These are phyloP conservation scores for Kwoniella shivajii DNA, from an alignment of 1,284 basidiomycete genomes.

Conservation along the genomic window DNA sequence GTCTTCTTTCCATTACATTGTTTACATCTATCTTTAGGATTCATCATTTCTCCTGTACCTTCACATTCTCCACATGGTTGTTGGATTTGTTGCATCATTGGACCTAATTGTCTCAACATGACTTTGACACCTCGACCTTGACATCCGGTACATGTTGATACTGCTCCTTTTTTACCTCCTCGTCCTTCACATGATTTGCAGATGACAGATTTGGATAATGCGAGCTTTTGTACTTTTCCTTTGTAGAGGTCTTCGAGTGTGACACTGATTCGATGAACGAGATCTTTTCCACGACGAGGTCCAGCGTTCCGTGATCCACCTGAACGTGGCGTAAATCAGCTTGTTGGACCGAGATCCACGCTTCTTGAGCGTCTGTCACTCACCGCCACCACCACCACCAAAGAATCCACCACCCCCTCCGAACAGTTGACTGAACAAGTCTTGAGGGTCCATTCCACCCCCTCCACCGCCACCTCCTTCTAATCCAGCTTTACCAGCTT, in stretches of 20 bases:
- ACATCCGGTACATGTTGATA: constrained; percentile 77
- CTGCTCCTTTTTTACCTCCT: constrained; percentile 96
- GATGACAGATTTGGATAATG: constrained; percentile 92
- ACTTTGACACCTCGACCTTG: constrained; percentile 89
- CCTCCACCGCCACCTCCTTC: constrained; percentile 77
- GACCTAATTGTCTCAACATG: constrained; percentile 87
- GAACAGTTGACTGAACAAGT: constrained; percentile 97
- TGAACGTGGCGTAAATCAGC: not conserved
- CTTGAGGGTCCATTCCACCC: constrained; percentile 95
- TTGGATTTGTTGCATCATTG: constrained; percentile 99
- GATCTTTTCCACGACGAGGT: constrained; percentile 97
- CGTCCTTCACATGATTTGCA: constrained; percentile 93
- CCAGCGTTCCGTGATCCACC: constrained; percentile 55
- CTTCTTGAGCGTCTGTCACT: constrained; percentile 15
- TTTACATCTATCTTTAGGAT: constrained; percentile 90
- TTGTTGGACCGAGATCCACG: no score
- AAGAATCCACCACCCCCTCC: constrained; percentile 67
- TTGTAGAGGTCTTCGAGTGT: constrained; percentile 97
- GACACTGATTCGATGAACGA: constrained; percentile 94
- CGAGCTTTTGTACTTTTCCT: constrained; percentile 97
- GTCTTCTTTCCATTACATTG: constrained; percentile 96
- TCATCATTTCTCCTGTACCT: constrained; percentile 91
- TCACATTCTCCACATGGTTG: constrained; percentile 90
- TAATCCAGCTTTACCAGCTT: constrained; percentile 91
- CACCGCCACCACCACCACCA: constrained; percentile 61